These are phyloP conservation scores for Penicillium nucicola DNA, from an alignment of 495 filamentous ascomycete genomes.

Conservation along the genomic window DNA sequence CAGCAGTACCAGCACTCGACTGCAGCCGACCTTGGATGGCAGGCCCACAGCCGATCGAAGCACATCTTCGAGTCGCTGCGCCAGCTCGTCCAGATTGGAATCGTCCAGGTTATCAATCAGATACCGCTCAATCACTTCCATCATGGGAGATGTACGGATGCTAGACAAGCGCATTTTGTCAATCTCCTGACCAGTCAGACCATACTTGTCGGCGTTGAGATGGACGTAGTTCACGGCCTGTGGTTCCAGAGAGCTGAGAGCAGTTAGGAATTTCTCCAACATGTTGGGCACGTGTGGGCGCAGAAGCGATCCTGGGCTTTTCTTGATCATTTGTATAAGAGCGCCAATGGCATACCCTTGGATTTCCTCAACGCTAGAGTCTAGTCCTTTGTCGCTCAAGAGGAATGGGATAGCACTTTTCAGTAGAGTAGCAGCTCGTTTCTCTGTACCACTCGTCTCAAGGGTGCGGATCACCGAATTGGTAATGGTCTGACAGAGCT, in stretches of 20 bases:
- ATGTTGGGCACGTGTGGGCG: constrained; percentile 78
- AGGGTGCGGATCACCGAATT: constrained; percentile 78
- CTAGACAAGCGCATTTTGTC: constrained; percentile 78
- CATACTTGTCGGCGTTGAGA: constrained; percentile 83
- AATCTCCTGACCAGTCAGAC: constrained; percentile 74
- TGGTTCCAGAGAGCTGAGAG: constrained; percentile 82
- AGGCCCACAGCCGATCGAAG: constrained; percentile 85
- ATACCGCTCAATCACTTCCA: constrained; percentile 88
- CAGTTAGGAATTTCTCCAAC: constrained; percentile 72
- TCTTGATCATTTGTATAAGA: constrained; percentile 84
- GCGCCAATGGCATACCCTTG: constrained; percentile 70
- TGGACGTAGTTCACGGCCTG: constrained; percentile 88
- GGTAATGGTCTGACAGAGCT: constrained; percentile 77
- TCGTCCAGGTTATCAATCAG: constrained; percentile 78
- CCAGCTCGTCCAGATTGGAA: constrained; percentile 67
- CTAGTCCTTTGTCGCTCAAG: constrained; percentile 81
- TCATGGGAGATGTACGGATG: constrained; percentile 83
- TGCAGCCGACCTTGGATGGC: constrained; percentile 88
- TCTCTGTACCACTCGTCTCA: constrained; percentile 73
- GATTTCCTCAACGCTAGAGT: constrained; percentile 82
- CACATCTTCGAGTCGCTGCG: constrained; percentile 65
- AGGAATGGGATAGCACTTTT: constrained; percentile 84
- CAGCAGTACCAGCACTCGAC: constrained; percentile 80
- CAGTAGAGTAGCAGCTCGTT: constrained; percentile 71
- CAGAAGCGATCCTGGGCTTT: constrained; percentile 64